Base-by-base conservation (phyloP, 2,329 filamentous ascomycete species). In the Epichloe elymi region DNA sequence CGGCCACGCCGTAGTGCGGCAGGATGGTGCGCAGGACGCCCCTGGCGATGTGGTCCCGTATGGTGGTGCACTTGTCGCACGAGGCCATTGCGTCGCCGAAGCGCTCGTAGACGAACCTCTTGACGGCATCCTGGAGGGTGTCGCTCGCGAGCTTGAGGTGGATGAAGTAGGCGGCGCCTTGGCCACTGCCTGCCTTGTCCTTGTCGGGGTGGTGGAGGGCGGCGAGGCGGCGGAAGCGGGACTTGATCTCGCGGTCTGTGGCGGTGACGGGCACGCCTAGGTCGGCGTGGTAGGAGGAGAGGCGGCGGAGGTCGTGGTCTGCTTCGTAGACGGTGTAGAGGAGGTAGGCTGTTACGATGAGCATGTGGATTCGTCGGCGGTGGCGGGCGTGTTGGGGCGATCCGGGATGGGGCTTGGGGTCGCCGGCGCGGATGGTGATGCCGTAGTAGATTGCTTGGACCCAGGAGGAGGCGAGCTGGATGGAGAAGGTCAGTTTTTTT, bases 321-420 rank as follows among this genome's bases (percentile, higher is more conserved):
- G 88, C 85, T 70, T 97, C 91, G 71, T 90, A 93, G 60, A 97
- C 81, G 45, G 89, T 95, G 74, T 95, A 96, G 57, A 85, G 70
- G 38, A 97, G 86, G 70, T 97, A 98, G 54, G 79, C 70, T 46
- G 84, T 74, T 48, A 97, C 84, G 61, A 97, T 87, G 58, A 84
- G 73, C 63, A 91, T 84, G 65, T 93, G 83, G 64, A 96, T 91
- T 59, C 82, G 79, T 52, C 86, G 85, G 54, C 88, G 84, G 71
- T 97, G 87, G 52, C 77, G 75, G 56, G 76, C 74, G 65, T 80
- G 87, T 57, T 82, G 82, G 2, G 81, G 75, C n/a, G 77, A 74
- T 65, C 86, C 79, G 37, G 85, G 79, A 52, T 70, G 79, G 2
- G 85, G 91, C 53, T 85, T 86, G 14, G 86, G 86, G 55, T 89